Percentiles rank a stretch among this genome's conserved stretches.
Conservation (phyloP, 139 green algal genomes). For the Chlorella vulgaris region DNA sequence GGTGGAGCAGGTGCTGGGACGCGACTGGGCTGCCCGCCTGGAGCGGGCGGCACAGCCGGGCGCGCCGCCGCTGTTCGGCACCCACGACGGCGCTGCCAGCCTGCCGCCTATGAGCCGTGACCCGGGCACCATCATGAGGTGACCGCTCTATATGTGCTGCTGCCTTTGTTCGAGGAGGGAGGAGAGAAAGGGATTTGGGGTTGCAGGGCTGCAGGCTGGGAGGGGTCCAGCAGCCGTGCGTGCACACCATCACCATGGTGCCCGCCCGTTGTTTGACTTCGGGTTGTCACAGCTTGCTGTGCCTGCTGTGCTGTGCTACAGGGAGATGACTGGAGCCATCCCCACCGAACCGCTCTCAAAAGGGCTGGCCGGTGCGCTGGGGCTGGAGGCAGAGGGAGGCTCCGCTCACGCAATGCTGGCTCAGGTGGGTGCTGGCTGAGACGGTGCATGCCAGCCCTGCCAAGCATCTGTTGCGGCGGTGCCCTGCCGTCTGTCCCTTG, state of each 20-base stretch:
- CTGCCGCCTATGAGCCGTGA: not conserved
- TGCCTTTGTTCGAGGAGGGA: too few species aligned
- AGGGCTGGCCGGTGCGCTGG: not conserved
- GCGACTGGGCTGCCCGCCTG: not conserved
- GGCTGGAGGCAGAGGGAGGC: not conserved
- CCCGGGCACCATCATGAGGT: not conserved
- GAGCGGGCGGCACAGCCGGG: not conserved
- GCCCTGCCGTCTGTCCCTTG: not conserved
- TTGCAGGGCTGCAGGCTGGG: too few species aligned
- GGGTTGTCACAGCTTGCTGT: too few species aligned
- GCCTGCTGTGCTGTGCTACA: not conserved
- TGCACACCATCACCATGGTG: too few species aligned
- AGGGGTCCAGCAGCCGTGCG: too few species aligned
- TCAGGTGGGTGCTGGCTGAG: not conserved
- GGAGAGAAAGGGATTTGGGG: too few species aligned
- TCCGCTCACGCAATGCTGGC: not conserved
- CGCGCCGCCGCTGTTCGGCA: slow-evolving; percentile 8
- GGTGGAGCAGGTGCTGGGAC: slow-evolving; percentile 6
- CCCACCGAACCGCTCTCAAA: not conserved
- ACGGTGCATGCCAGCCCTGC: not conserved
- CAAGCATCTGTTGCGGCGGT: not conserved
- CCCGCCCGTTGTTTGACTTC: too few species aligned
- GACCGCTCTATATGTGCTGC: not conserved
- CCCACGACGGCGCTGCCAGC: not conserved
- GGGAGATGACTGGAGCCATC: not conserved